phyloP scores from a whole-genome alignment of 495 filamentous ascomycete genomes.

The Neurospora sp. region DNA sequence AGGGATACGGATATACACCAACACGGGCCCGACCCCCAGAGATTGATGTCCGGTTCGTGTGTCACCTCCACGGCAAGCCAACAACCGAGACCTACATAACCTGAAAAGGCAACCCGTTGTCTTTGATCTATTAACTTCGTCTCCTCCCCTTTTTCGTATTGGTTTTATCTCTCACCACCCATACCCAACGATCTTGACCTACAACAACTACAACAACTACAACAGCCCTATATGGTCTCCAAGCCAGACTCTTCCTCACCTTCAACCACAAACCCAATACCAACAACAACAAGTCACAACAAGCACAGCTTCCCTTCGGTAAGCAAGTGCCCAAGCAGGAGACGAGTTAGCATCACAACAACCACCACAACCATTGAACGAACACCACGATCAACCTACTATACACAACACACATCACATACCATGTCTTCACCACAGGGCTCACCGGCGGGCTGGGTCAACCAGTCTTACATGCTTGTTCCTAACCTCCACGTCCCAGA shows the following conservation, averaged over 20 bases:
- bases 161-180: not conserved
- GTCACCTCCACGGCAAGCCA: not conserved
- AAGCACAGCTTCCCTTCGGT: not conserved
- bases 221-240: not conserved
- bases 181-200: not conserved
- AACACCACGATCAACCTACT: not conserved
- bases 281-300: not conserved
- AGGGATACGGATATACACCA: not conserved
- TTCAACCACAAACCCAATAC: not conserved
- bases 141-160: not conserved
- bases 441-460: conserved; percentile 10
- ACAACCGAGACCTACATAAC: not conserved
- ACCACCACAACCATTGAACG: not conserved
- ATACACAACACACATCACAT: not conserved
- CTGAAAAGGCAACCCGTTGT: not conserved
- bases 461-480: conserved; percentile 28
- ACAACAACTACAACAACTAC: not conserved
- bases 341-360: not conserved
- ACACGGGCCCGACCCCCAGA: not conserved
- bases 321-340: not conserved
- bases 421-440: conserved; percentile 20
- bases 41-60: not conserved
- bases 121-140: not conserved
- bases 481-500: conserved; percentile 25
- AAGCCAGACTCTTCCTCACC: not conserved